Evolutionary conservation across 2,329 filamentous ascomycete species (phyloP).

Genomic region (Plenodomus biglobosus): DNA sequence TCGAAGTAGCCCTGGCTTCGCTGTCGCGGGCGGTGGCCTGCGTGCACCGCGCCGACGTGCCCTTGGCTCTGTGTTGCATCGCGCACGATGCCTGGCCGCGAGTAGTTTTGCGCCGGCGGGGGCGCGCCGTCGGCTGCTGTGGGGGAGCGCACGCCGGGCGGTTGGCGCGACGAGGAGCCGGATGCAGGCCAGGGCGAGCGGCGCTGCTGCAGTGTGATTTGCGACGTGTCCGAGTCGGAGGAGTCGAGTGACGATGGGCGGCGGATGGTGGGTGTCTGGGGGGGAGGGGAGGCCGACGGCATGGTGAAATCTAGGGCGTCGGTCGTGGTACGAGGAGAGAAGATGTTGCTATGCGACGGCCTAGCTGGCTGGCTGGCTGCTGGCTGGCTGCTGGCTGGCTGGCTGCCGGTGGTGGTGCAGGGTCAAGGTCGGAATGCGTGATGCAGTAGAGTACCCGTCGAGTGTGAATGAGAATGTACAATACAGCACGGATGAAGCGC

Average conservation of each 20-base stretch:
- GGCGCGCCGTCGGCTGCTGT: not conserved
- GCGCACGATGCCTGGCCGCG: slow-evolving; percentile 42
- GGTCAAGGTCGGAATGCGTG: not conserved
- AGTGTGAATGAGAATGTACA: not conserved
- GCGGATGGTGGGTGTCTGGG: slow-evolving; percentile 36
- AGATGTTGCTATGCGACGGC: slow-evolving; percentile 2
- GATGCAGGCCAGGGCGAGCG: slow-evolving; percentile 44
- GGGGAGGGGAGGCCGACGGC: slow-evolving; percentile 37
- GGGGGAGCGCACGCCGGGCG: slow-evolving; percentile 26
- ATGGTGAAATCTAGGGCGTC: slow-evolving; percentile 20
- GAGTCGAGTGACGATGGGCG: slow-evolving; percentile 32
- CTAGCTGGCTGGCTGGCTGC: slow-evolving; percentile 11
- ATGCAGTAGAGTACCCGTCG: not conserved
- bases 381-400: slow-evolving; percentile 7
- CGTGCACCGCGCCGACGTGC: slow-evolving; percentile 35
- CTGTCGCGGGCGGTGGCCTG: slow-evolving; percentile 64
- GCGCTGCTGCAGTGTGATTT: slow-evolving; percentile 41
- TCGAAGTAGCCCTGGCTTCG: slow-evolving; percentile 77
- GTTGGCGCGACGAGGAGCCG: slow-evolving; percentile 19
- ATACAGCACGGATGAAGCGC: not conserved
- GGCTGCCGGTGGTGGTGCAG: not conserved
- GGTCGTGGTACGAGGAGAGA: slow-evolving; percentile 7
- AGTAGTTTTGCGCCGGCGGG: slow-evolving; percentile 39
- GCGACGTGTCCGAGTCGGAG: slow-evolving; percentile 46
- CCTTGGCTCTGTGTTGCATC: slow-evolving; percentile 35